Evolutionary conservation across 192 early-diverging fungal genomes (phyloP).

Genomic region (Rhizophagus prolifer): DNA sequence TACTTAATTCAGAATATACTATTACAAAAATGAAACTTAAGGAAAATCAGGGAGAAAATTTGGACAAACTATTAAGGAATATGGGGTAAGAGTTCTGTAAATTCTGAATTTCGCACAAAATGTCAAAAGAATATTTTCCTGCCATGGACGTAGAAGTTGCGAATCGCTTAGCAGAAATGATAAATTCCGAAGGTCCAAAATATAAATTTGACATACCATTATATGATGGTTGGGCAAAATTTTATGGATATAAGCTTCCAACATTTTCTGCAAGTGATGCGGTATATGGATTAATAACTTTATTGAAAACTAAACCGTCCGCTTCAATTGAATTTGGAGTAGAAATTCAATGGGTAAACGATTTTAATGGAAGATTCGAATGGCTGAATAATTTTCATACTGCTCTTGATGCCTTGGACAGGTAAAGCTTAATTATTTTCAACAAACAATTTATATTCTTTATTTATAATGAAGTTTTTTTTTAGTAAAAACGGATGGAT

Average conservation of each 20-base stretch:
- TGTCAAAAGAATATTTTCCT: constrained; percentile 2
- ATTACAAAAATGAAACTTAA: constrained; percentile 9
- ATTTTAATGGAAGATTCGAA: neutral
- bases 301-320: neutral
- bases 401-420: neutral
- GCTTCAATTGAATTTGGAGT: neutral
- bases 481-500: neutral
- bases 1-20: constrained; percentile 18
- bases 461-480: neutral
- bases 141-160: constrained; percentile 2
- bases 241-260: constrained; percentile 9
- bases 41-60: neutral
- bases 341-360: constrained; percentile 13
- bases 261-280: constrained; percentile 9
- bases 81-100: constrained; percentile 1
- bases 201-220: neutral
- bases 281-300: constrained; percentile 3
- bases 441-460: neutral
- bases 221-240: neutral
- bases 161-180: neutral
- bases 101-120: neutral
- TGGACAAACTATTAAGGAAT: neutral
- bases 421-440: neutral
- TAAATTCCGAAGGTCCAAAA: constrained; percentile 7
- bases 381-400: constrained; percentile 20